Evolutionary conservation across 768 basidiomycete genomes (phyloP).

Genomic region (Pseudohyphozyma bogoriensis): DNA sequence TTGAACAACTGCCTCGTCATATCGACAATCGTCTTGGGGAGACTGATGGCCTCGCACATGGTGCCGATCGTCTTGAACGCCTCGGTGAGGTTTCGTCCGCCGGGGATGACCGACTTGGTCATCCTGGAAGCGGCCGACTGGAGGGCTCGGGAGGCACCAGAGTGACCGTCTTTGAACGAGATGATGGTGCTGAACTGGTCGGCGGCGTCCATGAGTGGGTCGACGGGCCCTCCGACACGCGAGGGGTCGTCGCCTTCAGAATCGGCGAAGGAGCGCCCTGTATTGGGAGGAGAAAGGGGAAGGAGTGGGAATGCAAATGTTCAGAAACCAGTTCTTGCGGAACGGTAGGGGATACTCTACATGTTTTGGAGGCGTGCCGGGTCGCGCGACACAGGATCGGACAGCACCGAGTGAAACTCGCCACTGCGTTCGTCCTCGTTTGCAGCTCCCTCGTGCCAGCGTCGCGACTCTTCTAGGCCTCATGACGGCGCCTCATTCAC

Average conservation of each 20-base stretch:
- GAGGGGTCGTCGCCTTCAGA: conserved; percentile 99
- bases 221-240: conserved; percentile 93
- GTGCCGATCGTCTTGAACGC: conserved; percentile 84
- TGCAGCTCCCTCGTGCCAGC: no score
- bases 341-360: no score
- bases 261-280: conserved; percentile 85
- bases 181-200: conserved; percentile 92
- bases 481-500: no score
- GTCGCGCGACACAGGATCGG: no score
- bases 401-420: no score
- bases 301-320: not conserved
- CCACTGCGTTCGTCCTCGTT: no score
- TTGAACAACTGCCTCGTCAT: conserved; percentile 96
- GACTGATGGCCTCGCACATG: conserved; percentile 91
- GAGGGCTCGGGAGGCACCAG: conserved; percentile 80
- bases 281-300: not conserved
- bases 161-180: conserved; percentile 88
- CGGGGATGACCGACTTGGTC: conserved; percentile 56
- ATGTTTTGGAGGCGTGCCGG: no score
- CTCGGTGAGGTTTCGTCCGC: conserved; percentile 72
- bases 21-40: conserved; percentile 87
- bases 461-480: no score
- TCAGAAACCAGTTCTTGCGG: no score
- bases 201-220: conserved; percentile 85
- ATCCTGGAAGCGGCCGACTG: conserved; percentile 77